Conservation (phyloP, 2,329 filamentous ascomycete species). For the Alternaria brassicicola region DNA sequence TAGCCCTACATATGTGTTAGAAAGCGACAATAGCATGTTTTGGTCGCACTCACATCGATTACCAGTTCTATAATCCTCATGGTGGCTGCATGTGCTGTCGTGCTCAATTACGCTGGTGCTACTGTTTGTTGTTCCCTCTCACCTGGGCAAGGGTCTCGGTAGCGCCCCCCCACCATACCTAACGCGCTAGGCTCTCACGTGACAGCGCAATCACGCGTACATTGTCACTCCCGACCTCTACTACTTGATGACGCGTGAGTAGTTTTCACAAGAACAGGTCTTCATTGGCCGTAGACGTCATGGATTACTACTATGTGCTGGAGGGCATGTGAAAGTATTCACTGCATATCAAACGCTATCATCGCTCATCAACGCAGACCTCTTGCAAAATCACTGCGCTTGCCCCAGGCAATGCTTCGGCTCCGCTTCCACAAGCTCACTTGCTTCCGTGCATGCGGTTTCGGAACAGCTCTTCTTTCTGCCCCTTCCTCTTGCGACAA, state of each 20-base stretch:
- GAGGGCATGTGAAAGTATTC: conserved; percentile 1
- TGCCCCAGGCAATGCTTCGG: conserved; percentile 26
- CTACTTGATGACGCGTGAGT: neutral
- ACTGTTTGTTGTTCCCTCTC: conserved; percentile 39
- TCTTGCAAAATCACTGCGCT: conserved; percentile 8
- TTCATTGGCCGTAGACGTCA: conserved; percentile 5
- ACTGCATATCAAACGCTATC: conserved; percentile 6
- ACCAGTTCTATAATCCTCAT: conserved; percentile 51
- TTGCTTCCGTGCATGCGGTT: conserved; percentile 16
- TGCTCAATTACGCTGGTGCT: conserved; percentile 29
- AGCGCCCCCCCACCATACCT: conserved; percentile 6
- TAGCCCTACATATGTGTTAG: conserved; percentile 67
- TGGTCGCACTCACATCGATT: conserved; percentile 42
- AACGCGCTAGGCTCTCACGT: conserved; percentile 24
- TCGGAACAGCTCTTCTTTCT: conserved; percentile 14
- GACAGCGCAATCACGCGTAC: conserved; percentile 15
- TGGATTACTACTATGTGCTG: conserved; percentile 10
- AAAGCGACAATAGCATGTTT: neutral
- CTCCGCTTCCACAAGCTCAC: conserved; percentile 20
- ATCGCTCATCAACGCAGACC: conserved; percentile 10
- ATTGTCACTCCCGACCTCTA: neutral
- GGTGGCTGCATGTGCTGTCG: conserved; percentile 43
- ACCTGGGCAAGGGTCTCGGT: conserved; percentile 17
- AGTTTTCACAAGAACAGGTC: neutral
- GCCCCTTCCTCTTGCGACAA: conserved; percentile 2